Evolutionary conservation across 1,284 basidiomycete genomes (phyloP), one percentile per base, ranked within the genome.

Genomic region (Leccinum griseonigrum): DNA sequence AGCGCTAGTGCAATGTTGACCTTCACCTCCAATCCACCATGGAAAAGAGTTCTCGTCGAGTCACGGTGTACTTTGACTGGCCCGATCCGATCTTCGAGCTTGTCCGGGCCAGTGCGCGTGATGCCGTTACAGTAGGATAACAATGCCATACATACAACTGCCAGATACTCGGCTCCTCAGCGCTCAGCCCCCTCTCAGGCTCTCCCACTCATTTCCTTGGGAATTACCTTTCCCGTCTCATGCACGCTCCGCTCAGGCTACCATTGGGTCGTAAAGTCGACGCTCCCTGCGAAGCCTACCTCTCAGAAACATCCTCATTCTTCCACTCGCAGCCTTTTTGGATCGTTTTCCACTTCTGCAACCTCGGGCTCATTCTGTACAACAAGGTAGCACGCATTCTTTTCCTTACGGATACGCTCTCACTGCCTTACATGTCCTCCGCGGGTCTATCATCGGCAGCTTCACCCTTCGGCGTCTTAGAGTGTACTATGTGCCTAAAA

Each of bases 391-490:
- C 97, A 10, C 85, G 97, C 61, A 87, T 91, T 58, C 85, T 60
- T 97, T 97, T 73, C 95, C 95, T 0, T 97, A 94, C 71, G 95
- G 95, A 4, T 97, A 96, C 78, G 91, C 91, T 3, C 82, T 96
- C 32, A 95, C 94, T 1, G 92, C 93, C 4, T 68, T 95, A 2
- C 94, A 95, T 70, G 88, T 93, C 0, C 76, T 95, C n/a, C 93
- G 87, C 58, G 92, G 92, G 0, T 84, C 87, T 38, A 75, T 92
- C 14, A 22, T 22, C 22, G 95, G 95, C 16, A 89, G 89, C n/a
- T 83, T 83, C 64, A 63, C 88, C 31, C 82, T 94, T 3, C 78
- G 88, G 31, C 81, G 84, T 38, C 76, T 79, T 31, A 85, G 86
- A 1, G 70, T 82, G 13, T 93, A 89, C 22, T 22, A 22, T 71